phyloP scores from a whole-genome alignment of 2,329 filamentous ascomycete genomes.

The Purpureocillium takamizusanense region DNA sequence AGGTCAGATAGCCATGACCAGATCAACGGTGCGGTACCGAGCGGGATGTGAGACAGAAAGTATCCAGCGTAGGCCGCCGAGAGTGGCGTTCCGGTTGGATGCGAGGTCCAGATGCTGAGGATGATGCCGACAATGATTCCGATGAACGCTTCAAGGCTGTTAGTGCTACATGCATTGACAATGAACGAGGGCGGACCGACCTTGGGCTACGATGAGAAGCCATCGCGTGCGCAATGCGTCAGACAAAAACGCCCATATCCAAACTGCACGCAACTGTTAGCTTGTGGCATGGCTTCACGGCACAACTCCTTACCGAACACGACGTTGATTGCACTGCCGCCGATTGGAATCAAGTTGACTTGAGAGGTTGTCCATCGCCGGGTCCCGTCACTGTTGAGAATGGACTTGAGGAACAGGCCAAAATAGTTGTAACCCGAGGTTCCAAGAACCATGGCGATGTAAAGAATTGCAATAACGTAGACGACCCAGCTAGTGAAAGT shows the following conservation, averaged over 20 bases:
- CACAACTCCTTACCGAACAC: conserved; percentile 21
- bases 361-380: conserved; percentile 22
- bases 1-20: conserved; percentile 43
- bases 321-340: conserved; percentile 26
- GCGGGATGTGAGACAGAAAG: conserved; percentile 36
- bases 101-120: conserved; percentile 44
- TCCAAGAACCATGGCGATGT: conserved; percentile 20
- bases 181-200: conserved; percentile 8
- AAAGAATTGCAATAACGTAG: conserved; percentile 21
- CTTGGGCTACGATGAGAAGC: conserved; percentile 38
- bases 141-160: conserved; percentile 22
- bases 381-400: conserved; percentile 13
- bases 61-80: conserved; percentile 41
- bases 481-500: conserved; percentile 19
- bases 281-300: too few species aligned
- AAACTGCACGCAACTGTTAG: conserved; percentile 20
- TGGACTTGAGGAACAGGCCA: conserved; percentile 19
- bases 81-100: conserved; percentile 30
- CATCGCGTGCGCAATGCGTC: conserved; percentile 39
- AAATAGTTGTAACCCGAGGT: conserved; percentile 26
- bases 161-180: too few species aligned
- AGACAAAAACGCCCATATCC: conserved; percentile 44
- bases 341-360: conserved; percentile 42
- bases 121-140: conserved; percentile 37
- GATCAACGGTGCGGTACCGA: conserved; percentile 42